Base-by-base conservation (phyloP, 202 grass and related monocot genomes). In the Zoysia matrella region DNA sequence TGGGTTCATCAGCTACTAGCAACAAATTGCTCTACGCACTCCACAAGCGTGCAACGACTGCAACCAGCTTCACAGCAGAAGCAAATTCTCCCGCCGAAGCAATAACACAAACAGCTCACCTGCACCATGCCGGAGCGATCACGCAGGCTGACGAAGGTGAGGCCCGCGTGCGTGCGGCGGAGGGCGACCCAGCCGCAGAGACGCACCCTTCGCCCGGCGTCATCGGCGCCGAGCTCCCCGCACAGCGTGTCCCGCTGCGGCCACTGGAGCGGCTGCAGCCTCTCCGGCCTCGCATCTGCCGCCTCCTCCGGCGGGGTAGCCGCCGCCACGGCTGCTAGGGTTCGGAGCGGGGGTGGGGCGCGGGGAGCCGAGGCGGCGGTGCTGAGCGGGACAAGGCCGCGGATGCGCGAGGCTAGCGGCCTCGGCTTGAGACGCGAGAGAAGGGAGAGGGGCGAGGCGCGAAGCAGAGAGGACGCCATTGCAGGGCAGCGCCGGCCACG, bases 111-210 rank as follows among this genome's bases (percentile, higher is more conserved):
- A 39, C 8, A 7, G 50, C 54, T 71, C 55, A 93, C 92, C 92
- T 95, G 96, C 13, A 98, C 87, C 71, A 92, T 86, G 56, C 96
- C 96, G 56, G 91, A 95, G 54, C 62, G 56, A 68, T 98, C 96
- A 2, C 96, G 83, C n/a, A 98, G 83, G 18, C 90, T 93, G 77
- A 98, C 85, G 82, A 94, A 98, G 22, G 92, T 95, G 67, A 98
- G 90, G 36, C 91, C 92, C 1, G 90, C 91, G 60, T 98, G 96
- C 39, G 83, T 74, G 47, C 96, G 87, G 63, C 89, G 92, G 5
- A 98, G 89, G 11, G 92, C 96, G 52, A 98, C 96, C 96, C 96
- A 98, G 14, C 96, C 92, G 66, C 96, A 95, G n/a, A 98, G 87
- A 71, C 80, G 55, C 36, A 98, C 96, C 50, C 87, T 75, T 44